Percentiles rank a stretch among this genome's conserved stretches.
Conservation (phyloP, 2,329 filamentous ascomycete genomes). For the Diaporthe ampelina region DNA sequence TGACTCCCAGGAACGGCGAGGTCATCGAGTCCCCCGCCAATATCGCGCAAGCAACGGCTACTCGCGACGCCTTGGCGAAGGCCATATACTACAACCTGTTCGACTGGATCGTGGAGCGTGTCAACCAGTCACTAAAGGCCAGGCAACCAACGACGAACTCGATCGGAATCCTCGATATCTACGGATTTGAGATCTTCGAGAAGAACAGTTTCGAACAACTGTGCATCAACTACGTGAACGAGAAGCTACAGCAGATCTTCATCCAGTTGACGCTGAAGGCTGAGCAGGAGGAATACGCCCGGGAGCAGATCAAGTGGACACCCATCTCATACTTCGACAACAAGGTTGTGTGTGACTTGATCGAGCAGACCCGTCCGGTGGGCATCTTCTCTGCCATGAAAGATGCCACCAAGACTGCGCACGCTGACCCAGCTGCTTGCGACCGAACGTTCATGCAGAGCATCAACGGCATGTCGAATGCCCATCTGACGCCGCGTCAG, state of each 20-base stretch:
- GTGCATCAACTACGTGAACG: conserved; percentile 99
- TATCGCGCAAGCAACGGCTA: conserved; percentile 85
- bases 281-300: conserved; percentile 96
- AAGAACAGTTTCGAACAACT: conserved; percentile 99
- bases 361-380: conserved; percentile 90
- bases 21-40: conserved; percentile 85
- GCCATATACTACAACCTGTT: conserved; percentile 98
- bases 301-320: conserved; percentile 98
- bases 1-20: conserved; percentile 77
- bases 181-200: conserved; percentile 99
- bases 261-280: conserved; percentile 97
- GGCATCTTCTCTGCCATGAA: conserved; percentile 97
- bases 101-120: conserved; percentile 95
- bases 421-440: conserved; percentile 93
- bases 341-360: conserved; percentile 97
- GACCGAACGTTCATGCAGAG: conserved; percentile 96
- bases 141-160: conserved; percentile 82
- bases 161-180: conserved; percentile 98
- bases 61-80: conserved; percentile 91
- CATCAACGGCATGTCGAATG: conserved; percentile 90
- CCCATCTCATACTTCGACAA: conserved; percentile 99
- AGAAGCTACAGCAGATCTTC: conserved; percentile 99
- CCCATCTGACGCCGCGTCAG: conserved; percentile 91
- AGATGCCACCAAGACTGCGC: conserved; percentile 97
- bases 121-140: conserved; percentile 90